These are phyloP conservation scores for Wallemia hederae DNA, from an alignment of 1,284 basidiomycete species.

Conservation along the genomic window DNA sequence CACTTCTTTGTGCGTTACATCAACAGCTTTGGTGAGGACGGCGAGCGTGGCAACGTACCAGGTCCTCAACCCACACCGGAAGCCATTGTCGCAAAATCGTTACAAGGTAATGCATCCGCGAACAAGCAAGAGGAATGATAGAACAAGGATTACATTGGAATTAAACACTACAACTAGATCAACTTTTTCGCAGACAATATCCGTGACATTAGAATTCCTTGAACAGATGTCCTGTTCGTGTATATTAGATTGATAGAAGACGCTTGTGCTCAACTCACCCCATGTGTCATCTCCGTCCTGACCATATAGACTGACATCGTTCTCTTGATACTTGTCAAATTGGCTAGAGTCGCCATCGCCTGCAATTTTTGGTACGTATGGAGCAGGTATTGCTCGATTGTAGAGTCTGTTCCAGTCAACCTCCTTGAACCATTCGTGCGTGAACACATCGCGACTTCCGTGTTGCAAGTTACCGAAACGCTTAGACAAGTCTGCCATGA, in stretches of 20 bases:
- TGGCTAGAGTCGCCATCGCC: conserved; percentile 31
- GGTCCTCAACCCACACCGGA: neutral
- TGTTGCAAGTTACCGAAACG: conserved; percentile 21
- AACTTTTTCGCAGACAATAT: neutral
- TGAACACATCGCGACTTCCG: conserved; percentile 21
- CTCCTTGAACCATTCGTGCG: conserved; percentile 21
- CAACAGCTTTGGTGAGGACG: neutral
- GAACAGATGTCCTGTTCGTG: neutral
- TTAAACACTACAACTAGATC: neutral
- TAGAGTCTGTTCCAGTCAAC: conserved; percentile 21
- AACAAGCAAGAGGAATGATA: neutral
- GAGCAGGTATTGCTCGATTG: conserved; percentile 19
- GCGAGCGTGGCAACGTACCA: neutral
- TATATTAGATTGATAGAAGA: neutral
- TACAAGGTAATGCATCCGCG: neutral
- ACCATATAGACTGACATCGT: neutral
- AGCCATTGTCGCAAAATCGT: neutral
- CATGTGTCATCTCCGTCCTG: neutral
- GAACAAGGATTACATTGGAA: neutral
- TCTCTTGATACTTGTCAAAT: neutral
- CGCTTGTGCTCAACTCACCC: neutral
- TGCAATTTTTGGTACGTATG: conserved; percentile 20
- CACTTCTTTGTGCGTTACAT: neutral
- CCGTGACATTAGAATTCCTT: neutral
- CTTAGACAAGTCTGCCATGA: conserved; percentile 19